phyloP scores from a whole-genome alignment of 306 rosid genomes.

The Vigna nakashimae region DNA sequence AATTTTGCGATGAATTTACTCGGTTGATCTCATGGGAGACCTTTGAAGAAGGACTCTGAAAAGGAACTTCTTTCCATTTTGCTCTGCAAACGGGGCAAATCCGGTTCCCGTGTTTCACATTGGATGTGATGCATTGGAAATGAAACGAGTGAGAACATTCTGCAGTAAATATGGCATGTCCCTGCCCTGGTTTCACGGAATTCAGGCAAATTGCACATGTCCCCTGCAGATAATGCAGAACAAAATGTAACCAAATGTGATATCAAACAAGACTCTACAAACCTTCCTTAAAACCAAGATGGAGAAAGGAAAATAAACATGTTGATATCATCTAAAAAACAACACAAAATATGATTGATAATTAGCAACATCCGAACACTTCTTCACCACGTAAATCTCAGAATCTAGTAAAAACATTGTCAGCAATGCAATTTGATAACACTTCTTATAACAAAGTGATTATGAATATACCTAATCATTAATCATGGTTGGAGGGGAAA shows the following conservation, averaged over 20 bases:
- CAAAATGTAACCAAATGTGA: slow-evolving; percentile 44
- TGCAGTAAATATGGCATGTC: slow-evolving; percentile 96
- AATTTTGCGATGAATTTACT: slow-evolving; percentile 53
- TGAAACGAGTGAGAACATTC: slow-evolving; percentile 98
- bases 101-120: slow-evolving; percentile 88
- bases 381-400: slow-evolving; percentile 2
- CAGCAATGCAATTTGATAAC: slow-evolving; percentile 8
- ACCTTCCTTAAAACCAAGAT: slow-evolving; percentile 24
- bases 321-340: slow-evolving; percentile 1
- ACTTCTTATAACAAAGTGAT: background rate
- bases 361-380: background rate
- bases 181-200: slow-evolving; percentile 77
- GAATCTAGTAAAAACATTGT: background rate
- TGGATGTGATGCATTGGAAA: slow-evolving; percentile 90
- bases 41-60: slow-evolving; percentile 63
- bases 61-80: slow-evolving; percentile 95
- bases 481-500: background rate
- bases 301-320: background rate
- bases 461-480: slow-evolving; percentile 5
- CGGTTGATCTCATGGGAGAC: slow-evolving; percentile 54
- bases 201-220: slow-evolving; percentile 89
- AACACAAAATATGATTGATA: slow-evolving; percentile 3
- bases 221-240: slow-evolving; percentile 56
- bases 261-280: slow-evolving; percentile 2
- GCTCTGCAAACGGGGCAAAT: slow-evolving; percentile 93